Conservation (phyloP, 441 rosid species). For the Erodium texanum region DNA sequence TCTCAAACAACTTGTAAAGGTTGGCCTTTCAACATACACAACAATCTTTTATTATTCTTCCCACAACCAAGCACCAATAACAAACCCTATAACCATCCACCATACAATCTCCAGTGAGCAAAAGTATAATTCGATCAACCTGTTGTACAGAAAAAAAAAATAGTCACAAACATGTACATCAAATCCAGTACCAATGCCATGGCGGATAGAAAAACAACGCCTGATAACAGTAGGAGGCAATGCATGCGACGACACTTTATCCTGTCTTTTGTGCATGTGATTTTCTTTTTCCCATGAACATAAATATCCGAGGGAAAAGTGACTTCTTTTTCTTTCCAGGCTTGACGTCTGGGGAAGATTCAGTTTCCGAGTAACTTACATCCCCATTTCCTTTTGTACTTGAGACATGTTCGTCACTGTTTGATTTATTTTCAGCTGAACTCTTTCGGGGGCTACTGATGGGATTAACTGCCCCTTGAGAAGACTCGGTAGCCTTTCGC, state of each 20-base stretch:
- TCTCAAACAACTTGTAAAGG: neutral
- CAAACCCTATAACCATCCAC: slow-evolving; percentile 12
- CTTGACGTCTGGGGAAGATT: slow-evolving; percentile 32
- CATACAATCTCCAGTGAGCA: slow-evolving; percentile 9
- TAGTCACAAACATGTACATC: slow-evolving; percentile 29
- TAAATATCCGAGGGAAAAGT: slow-evolving; percentile 53
- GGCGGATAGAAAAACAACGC: no score
- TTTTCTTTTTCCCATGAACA: slow-evolving; percentile 60
- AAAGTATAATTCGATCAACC: slow-evolving; percentile 20
- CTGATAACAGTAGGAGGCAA: slow-evolving; percentile 15
- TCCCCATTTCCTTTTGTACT: neutral
- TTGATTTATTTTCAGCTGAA: neutral
- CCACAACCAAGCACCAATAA: slow-evolving; percentile 1
- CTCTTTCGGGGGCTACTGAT: slow-evolving; percentile 24
- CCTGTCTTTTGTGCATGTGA: slow-evolving; percentile 29
- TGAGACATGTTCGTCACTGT: neutral
- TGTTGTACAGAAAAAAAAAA: slow-evolving; percentile 28
- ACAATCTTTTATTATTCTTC: slow-evolving; percentile 12
- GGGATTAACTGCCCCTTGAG: slow-evolving; percentile 31
- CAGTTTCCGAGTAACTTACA: slow-evolving; percentile 20
- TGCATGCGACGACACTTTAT: slow-evolving; percentile 11
- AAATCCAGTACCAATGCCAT: slow-evolving; percentile 13
- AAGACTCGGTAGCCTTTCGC: slow-evolving; percentile 46
- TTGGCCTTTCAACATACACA: neutral
- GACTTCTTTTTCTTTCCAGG: slow-evolving; percentile 64